Evolutionary conservation across 192 early-diverging fungal genomes (phyloP).

Genomic region (Cetraspora pellucida): DNA sequence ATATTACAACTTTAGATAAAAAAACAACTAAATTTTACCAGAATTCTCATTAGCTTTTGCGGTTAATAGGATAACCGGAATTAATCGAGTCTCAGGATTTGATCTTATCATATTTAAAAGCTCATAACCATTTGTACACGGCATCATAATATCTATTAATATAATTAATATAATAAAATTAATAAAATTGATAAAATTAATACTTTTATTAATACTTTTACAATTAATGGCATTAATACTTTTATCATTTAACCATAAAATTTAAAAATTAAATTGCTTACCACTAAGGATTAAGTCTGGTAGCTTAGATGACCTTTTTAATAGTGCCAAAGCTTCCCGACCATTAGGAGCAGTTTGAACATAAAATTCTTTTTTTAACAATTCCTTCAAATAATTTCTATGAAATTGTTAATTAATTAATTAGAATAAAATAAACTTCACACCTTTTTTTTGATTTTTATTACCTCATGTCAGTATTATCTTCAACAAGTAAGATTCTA

Average conservation of each 20-base stretch:
- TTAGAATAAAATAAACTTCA: constrained; percentile 1
- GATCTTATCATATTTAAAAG: constrained; percentile 48
- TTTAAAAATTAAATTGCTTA: neutral
- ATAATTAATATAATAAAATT: neutral
- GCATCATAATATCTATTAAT: constrained; percentile 59
- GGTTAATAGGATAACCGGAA: constrained; percentile 61
- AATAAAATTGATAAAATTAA: too few species aligned
- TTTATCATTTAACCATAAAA: neutral
- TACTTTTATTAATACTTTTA: too few species aligned
- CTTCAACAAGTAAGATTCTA: constrained; percentile 45
- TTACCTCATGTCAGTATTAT: constrained; percentile 50
- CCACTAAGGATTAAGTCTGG: constrained; percentile 45
- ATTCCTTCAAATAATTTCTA: constrained; percentile 34
- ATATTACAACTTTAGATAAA: too few species aligned
- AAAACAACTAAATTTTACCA: constrained; percentile 37
- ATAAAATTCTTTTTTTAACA: constrained; percentile 43
- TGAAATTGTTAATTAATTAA: neutral
- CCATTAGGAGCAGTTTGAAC: constrained; percentile 42
- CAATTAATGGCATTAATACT: too few species aligned
- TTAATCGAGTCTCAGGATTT: constrained; percentile 40
- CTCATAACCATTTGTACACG: constrained; percentile 59
- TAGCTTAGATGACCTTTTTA: neutral
- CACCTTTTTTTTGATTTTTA: neutral
- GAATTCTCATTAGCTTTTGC: constrained; percentile 57
- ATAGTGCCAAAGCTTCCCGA: constrained; percentile 38